Conservation (phyloP, 176 grass and related monocot species). For the Eleusine coracana region DNA sequence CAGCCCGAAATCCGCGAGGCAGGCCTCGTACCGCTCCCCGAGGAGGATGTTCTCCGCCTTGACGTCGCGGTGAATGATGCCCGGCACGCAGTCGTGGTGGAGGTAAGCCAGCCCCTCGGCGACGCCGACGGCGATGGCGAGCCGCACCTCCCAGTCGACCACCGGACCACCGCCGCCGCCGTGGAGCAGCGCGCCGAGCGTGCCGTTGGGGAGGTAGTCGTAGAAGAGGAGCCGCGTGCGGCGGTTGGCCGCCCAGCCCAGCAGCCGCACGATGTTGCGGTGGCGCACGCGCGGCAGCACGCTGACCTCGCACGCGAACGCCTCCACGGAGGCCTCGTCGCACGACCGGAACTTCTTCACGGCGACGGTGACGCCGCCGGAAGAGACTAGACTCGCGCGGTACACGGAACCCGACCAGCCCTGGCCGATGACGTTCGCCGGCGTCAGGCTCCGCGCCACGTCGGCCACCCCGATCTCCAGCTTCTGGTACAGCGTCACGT, state of each 20-base stretch:
- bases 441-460: slow-evolving; percentile 58
- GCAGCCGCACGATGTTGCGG: slow-evolving; percentile 81
- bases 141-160: slow-evolving; percentile 85
- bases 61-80: slow-evolving; percentile 84
- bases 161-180: slow-evolving; percentile 24
- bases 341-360: slow-evolving; percentile 77
- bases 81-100: slow-evolving; percentile 86
- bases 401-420: slow-evolving; percentile 85
- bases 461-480: slow-evolving; percentile 74
- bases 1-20: slow-evolving; percentile 82
- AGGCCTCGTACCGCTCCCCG: slow-evolving; percentile 81
- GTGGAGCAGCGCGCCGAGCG: slow-evolving; percentile 68
- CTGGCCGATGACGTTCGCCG: slow-evolving; percentile 62
- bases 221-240: slow-evolving; percentile 82
- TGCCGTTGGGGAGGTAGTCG: slow-evolving; percentile 89
- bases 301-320: slow-evolving; percentile 74
- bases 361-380: slow-evolving; percentile 48
- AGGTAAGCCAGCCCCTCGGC: slow-evolving; percentile 85
- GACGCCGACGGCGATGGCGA: slow-evolving; percentile 72
- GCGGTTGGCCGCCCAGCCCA: slow-evolving; percentile 83
- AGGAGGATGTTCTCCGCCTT: slow-evolving; percentile 93
- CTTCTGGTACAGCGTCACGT: slow-evolving; percentile 91
- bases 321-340: slow-evolving; percentile 60
- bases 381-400: slow-evolving; percentile 53
- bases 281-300: slow-evolving; percentile 78